A percentile compares a stretch with the other conserved stretches of the same genome.
These are phyloP conservation scores for Hysterium pulicare DNA, from an alignment of 2,329 filamentous ascomycete species.

Conservation along the genomic window DNA sequence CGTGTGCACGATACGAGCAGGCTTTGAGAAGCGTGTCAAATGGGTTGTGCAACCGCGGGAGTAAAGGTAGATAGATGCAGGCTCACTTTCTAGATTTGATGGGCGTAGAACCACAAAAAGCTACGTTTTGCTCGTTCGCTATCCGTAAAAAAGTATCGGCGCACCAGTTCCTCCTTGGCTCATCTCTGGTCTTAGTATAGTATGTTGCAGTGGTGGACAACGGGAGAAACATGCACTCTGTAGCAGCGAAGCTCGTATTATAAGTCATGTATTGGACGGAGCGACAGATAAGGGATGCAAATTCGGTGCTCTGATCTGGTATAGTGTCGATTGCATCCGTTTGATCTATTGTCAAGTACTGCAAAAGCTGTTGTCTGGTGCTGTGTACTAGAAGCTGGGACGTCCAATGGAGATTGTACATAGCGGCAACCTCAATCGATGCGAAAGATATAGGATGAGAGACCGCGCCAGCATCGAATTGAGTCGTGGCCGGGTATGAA, in stretches of 20 bases:
- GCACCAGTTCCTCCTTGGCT: slow-evolving; percentile 13
- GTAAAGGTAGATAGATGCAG: no score
- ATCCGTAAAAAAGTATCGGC: no score
- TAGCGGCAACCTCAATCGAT: slow-evolving; percentile 15
- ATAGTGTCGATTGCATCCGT: background rate
- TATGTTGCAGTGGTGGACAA: slow-evolving; percentile 10
- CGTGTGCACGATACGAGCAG: no score
- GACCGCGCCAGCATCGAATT: slow-evolving; percentile 4
- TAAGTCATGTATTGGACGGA: slow-evolving; percentile 17
- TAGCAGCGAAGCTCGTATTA: slow-evolving; percentile 12
- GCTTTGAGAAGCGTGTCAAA: no score
- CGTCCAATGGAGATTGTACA: slow-evolving; percentile 17
- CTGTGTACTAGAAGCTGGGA: slow-evolving; percentile 18
- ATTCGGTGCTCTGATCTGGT: slow-evolving; percentile 10
- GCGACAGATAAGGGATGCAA: slow-evolving; percentile 16
- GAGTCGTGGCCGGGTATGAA: slow-evolving; percentile 8
- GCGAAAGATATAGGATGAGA: slow-evolving; percentile 17
- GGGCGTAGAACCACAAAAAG: no score
- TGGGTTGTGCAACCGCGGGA: no score
- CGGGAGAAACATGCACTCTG: slow-evolving; percentile 19
- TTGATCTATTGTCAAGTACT: slow-evolving; percentile 4
- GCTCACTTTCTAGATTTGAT: no score
- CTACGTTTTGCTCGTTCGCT: no score
- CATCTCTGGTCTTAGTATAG: slow-evolving; percentile 14
- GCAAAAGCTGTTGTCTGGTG: slow-evolving; percentile 8